Percentiles rank a stretch among this genome's conserved stretches.
phyloP scores from a whole-genome alignment of 106 monocot species.

The Xerophyta viscosa region DNA sequence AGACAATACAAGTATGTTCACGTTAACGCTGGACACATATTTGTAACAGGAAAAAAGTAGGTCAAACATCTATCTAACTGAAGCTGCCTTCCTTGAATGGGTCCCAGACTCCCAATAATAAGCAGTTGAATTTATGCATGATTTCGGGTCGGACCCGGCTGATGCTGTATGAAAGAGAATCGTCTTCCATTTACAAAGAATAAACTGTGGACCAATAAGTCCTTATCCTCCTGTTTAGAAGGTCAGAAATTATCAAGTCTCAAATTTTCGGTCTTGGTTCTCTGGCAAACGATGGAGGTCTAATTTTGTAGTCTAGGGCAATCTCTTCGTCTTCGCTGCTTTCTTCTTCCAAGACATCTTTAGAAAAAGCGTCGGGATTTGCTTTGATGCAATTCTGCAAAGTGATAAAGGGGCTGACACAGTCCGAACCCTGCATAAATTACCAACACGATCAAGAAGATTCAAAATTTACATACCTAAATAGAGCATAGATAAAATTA shows the following conservation, averaged over 20 bases:
- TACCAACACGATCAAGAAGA: not conserved
- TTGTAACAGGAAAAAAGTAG: too few species aligned
- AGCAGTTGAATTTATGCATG: too few species aligned
- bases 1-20: too few species aligned
- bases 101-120: too few species aligned
- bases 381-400: constrained; percentile 87
- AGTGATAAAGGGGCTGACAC: constrained; percentile 78
- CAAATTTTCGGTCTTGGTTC: constrained; percentile 35
- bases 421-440: constrained; percentile 78
- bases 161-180: too few species aligned
- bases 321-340: constrained; percentile 21
- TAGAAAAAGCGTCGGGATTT: constrained; percentile 84
- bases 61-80: too few species aligned
- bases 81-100: too few species aligned
- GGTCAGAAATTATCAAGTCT: not conserved
- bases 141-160: too few species aligned
- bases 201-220: too few species aligned
- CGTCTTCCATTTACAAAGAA: too few species aligned
- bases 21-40: too few species aligned
- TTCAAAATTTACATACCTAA: not conserved
- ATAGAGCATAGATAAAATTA: not conserved
- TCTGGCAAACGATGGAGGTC: constrained; percentile 50
- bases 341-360: constrained; percentile 60
- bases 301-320: constrained; percentile 26
- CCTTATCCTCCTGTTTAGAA: too few species aligned